Base-by-base conservation (phyloP, 352 stramenopile species). In the Pythium pectinolyticum region DNA sequence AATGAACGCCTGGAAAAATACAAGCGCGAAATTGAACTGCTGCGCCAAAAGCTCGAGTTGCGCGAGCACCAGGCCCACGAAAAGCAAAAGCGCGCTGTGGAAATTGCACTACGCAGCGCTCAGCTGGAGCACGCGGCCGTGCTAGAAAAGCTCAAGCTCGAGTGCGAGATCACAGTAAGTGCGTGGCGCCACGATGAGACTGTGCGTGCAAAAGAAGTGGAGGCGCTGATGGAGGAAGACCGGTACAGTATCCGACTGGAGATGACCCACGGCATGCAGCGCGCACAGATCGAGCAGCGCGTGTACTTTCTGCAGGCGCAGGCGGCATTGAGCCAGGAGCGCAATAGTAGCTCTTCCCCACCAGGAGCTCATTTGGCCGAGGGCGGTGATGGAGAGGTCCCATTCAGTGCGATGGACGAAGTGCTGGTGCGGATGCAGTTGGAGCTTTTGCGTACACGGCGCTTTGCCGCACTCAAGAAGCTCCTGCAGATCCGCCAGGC, bases 21-120 rank as follows among this genome's bases (percentile, higher is more conserved):
- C 66, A 90, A 88, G 66, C 82, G 80, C 22, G 77, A 89, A 27
- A 78, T 87, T 27, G 82, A 90, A 52, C 59, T 90, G 40, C 66
- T 88, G 49, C 71, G 78, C 1, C 82, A 89, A 41, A 75, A 77
- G 40, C 52, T 87, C 3, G 78, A 75, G 8, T 43, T 90, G 5
- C 73, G 72, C 17, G 75, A 86, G 19, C 68, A 82, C 28, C 82
- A 88, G 15, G 67, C 72, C 0, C 47, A 74, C 14, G 82, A 90
- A 45, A 72, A 78, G 41, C 82, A 89, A 34, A 76, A 67, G 28
- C 57, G 84, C 25, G 79, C 76, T 2, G 72, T 90, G 17, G 77
- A 77, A 12, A 52, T 87, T 1, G 77, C 77, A 1, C 53, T 88
- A 11, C 69, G 81, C 15, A 77, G 74, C 15, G 68, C 76, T 1